phyloP scores from a whole-genome alignment of 176 grass and related monocot species.

The Oryza glumipatula region DNA sequence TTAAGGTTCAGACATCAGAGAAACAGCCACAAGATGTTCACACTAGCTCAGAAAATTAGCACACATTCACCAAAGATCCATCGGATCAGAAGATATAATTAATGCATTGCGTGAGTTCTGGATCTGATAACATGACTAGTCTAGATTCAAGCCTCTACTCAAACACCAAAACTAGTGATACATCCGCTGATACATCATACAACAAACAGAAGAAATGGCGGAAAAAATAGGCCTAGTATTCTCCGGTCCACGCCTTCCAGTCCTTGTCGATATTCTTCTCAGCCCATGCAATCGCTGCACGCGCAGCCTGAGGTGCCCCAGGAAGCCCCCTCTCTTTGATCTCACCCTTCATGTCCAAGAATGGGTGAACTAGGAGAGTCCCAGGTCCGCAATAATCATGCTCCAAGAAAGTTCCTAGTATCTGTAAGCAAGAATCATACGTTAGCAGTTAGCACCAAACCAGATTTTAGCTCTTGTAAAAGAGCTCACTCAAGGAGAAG shows the following conservation, averaged over 20 bases:
- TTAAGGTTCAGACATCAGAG: background rate
- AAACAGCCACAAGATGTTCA: background rate
- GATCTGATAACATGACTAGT: slow-evolving; percentile 16
- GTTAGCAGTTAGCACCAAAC: slow-evolving; percentile 7
- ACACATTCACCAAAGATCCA: background rate
- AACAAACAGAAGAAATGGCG: background rate
- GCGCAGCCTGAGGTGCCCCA: slow-evolving; percentile 68
- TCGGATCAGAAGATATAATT: background rate
- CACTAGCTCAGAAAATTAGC: background rate
- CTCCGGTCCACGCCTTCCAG: slow-evolving; percentile 79
- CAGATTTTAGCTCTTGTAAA: background rate
- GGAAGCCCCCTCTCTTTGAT: slow-evolving; percentile 70
- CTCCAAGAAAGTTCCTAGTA: slow-evolving; percentile 60
- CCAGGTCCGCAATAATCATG: slow-evolving; percentile 79
- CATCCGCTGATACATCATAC: slow-evolving; percentile 27
- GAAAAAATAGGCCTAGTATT: slow-evolving; percentile 38
- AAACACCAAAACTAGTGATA: slow-evolving; percentile 13
- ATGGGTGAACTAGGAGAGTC: slow-evolving; percentile 78
- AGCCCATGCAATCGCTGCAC: slow-evolving; percentile 73
- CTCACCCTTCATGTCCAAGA: slow-evolving; percentile 81
- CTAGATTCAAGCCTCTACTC: background rate
- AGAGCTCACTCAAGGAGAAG: background rate
- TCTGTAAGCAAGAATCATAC: slow-evolving; percentile 48
- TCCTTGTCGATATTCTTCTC: slow-evolving; percentile 85
- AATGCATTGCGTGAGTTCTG: background rate